Base-by-base conservation (phyloP, 202 grass and related monocot genomes). In the Panicum hallii region DNA sequence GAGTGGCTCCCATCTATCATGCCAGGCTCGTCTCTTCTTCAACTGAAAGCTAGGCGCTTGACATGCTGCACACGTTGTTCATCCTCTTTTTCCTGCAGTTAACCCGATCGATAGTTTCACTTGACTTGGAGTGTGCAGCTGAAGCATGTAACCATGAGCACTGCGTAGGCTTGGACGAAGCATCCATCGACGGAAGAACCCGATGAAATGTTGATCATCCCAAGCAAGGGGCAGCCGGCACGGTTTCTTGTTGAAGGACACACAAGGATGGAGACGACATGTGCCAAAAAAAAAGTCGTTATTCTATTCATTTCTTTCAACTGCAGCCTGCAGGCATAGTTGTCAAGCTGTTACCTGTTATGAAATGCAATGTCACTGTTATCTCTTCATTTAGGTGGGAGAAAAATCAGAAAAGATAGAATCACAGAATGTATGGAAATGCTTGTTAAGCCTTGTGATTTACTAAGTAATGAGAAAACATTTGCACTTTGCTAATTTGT, bases 11-110 rank as follows among this genome's bases (percentile, higher is more conserved):
- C 62, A 58, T 83, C 83, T 5, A 75, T 22, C 83, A 80, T 89
- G 86, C 14, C 75, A 79, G 86, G 40, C 86, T 67, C 60, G 11
- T 75, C 58, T 83, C 90, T 79, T 88, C 50, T 58, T 57, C n/a
- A 19, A 16, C 44, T 70, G 3, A 67, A 5, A 57, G 48, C 26
- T 36, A 11, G 69, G 69, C 1, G 0, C 6, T 74, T 64, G 46
- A 20, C 19, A 57, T 70, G 20, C 0, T 45, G 45, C 11, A 46
- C 56, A 50, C 20, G 5, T 15, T 52, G 14, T 42, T 43, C 58
- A 26, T 30, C 20, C 60, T 5, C 7, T 71, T 40, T 72, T 72
- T 50, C 34, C 0, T 79, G 11, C 63, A 52, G 49, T 10, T 22
- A 79, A 22, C 17, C 23, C 23, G 3, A 50, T 23, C 6, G 46